Conservation (phyloP, 1,139 yeast genomes). For the Kurtzmaniella natalensis region DNA sequence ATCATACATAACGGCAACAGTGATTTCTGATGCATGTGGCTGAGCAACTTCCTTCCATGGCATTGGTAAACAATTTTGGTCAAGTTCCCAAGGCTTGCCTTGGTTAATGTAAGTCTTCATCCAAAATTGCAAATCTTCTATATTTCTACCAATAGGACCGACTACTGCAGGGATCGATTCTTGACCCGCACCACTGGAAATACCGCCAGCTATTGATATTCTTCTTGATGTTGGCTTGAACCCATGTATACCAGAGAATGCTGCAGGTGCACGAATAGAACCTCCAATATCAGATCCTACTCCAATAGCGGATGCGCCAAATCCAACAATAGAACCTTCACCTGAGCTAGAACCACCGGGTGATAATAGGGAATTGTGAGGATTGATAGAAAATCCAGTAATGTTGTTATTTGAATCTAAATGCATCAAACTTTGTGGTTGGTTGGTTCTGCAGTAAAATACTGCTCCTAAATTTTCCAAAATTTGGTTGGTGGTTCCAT, state of each 20-base stretch:
- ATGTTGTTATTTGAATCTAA: constrained; percentile 40
- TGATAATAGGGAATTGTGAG: constrained; percentile 36
- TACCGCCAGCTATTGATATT: constrained; percentile 10
- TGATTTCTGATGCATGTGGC: constrained; percentile 9
- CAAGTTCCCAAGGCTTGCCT: constrained; percentile 15
- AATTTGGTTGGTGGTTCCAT: constrained; percentile 39
- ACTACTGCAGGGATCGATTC: constrained; percentile 24
- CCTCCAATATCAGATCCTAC: constrained; percentile 20
- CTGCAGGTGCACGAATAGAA: constrained; percentile 15
- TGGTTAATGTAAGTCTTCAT: constrained; percentile 14
- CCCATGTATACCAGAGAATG: constrained; percentile 14
- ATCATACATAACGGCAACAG: constrained; percentile 13
- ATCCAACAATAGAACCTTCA: constrained; percentile 52
- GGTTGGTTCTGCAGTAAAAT: constrained; percentile 45
- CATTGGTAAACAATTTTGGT: constrained; percentile 15
- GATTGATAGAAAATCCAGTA: constrained; percentile 36
- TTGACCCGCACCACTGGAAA: constrained; percentile 11
- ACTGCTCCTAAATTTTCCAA: constrained; percentile 62
- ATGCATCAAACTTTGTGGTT: constrained; percentile 48
- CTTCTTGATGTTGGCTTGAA: constrained; percentile 13
- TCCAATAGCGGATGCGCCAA: constrained; percentile 47
- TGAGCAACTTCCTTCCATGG: constrained; percentile 10
- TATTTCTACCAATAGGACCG: constrained; percentile 28
- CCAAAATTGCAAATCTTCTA: constrained; percentile 22
- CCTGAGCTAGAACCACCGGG: constrained; percentile 70